Evolutionary conservation across 495 filamentous ascomycete genomes (phyloP).

Genomic region (Lasiosphaeria ovina): DNA sequence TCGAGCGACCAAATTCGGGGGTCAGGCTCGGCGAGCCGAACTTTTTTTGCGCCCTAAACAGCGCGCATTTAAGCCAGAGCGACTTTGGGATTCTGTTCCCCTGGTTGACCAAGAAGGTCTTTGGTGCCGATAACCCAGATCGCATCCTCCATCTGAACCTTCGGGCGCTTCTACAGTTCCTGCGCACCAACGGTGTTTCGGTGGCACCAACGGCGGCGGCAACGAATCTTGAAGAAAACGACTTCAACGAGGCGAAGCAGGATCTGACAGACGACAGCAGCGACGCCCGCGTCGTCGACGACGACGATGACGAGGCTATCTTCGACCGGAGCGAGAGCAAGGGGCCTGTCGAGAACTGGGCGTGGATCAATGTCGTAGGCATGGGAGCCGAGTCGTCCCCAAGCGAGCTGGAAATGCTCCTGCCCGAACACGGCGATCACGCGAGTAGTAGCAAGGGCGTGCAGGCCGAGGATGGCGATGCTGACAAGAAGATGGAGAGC

Average conservation of each 20-base stretch:
- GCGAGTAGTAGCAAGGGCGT: conserved; percentile 13
- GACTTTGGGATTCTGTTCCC: conserved; percentile 81
- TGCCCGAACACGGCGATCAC: not conserved
- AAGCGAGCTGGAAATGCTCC: conserved; percentile 21
- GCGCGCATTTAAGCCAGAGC: conserved; percentile 69
- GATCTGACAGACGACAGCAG: conserved; percentile 4
- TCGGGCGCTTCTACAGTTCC: conserved; percentile 59
- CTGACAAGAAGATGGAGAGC: conserved; percentile 39
- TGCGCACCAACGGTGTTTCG: conserved; percentile 50
- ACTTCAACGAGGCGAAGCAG: not conserved
- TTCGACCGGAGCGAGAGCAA: conserved; percentile 13
- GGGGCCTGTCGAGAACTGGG: conserved; percentile 29
- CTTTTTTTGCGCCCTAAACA: conserved; percentile 61
- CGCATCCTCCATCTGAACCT: conserved; percentile 61
- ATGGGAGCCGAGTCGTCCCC: conserved; percentile 32
- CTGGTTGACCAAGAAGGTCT: conserved; percentile 56
- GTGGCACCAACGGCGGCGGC: conserved; percentile 49
- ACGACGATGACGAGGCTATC: conserved; percentile 38
- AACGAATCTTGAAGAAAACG: conserved; percentile 38
- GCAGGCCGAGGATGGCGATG: conserved; percentile 27
- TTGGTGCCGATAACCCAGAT: conserved; percentile 60
- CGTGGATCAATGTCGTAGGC: conserved; percentile 45
- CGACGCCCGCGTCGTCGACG: not conserved
- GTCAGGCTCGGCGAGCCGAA: conserved; percentile 39
- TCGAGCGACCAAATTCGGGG: conserved; percentile 24